Base-by-base conservation (phyloP, 495 filamentous ascomycete genomes). In the Hyaloscypha hepaticicola region DNA sequence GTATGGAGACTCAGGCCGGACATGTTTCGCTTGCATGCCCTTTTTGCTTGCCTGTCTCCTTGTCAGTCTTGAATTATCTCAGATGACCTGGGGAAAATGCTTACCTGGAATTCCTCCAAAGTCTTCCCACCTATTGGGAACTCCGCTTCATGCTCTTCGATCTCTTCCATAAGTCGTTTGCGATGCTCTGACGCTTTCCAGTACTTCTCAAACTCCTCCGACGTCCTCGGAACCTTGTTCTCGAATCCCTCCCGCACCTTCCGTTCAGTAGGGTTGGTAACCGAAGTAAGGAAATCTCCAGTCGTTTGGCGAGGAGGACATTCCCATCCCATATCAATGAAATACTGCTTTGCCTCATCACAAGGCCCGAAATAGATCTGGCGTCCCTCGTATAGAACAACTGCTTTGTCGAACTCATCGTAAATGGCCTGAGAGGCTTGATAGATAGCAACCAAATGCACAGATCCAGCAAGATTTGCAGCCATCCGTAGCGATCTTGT, bases 231-330 rank as follows among this genome's bases (percentile, higher is more conserved):
- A 5, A 89, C 85, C 55, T 78, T 77, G 33, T 80, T 73, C 59
- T 91, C 84, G 72, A 80, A 89, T 0, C 89, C 90, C 1, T 77
- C 66, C 1, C 83, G 80, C 45, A 87, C 76, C 29, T 80, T 78
- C 12, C 90, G 84, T 57, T 91, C 86, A 27, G 82, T 76, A 4
- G 85, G 80, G 51, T 88, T 88, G 12, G 88, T 91, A 69, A 92
- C 81, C 5, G 87, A 88, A 0, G 89, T 92, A 7, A 92, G 75
- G 70, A 91, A 92, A 70, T 92, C 90, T 21, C 87, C 83, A 0
- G 84, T 88, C 0, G 85, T 88, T 70, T 83, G 80, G 1, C 85
- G 73, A 0, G 79, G 72, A 1, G 83, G 83, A 58, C 80, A 82
- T 45, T 72, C 72, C 66, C 84, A 89, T 0, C 86, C 86, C 56